Evolutionary conservation across 257 asterid genomes (phyloP), one percentile per base, ranked within the genome.

Genomic region (Solanum sparsipilum): DNA sequence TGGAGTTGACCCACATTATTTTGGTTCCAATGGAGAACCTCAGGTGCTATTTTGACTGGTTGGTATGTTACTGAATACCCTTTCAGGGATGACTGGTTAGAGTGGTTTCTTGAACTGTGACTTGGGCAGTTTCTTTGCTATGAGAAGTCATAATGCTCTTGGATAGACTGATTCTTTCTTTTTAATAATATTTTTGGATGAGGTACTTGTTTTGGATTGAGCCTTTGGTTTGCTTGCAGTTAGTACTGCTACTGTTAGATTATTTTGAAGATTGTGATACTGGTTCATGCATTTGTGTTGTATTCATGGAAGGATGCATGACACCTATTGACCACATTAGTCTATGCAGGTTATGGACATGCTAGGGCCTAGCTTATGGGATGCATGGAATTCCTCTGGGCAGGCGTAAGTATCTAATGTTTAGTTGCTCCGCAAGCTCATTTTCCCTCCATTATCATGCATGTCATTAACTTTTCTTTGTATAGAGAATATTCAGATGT

Each of bases 311-410:
- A 65, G 44, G 41, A 15, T 58, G 63, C 46, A 72, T 21, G 25
- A 8, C 79, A 63, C 67, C 41, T 60, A 48, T 76, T 60, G 78
- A 76, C 56, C 46, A 46, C 71, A 29, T 27, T 63, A 67, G 13
- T 65, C 27, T 92, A 56, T 90, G 90, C 73, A 92, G 94, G 94
- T 92, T 89, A 92, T 92, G 94, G 94, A 92, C 91, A 90, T 92
- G 87, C 83, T 92, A 83, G 94, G 94, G 3, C 94, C 94, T 29
- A 92, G 94, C 92, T 89, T 92, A 87, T 92, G 94, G 94, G 94
- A 92, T 65, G 90, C 84, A 25, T 92, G 94, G 94, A 91, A 92
- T 90, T 88, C 94, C 67, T 90, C 94, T 8, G 94, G 93, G 68
- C 92, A 92, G 35, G 90, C 90, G 94, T 92, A 76, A 87, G 94